Conservation (phyloP, 306 rosid species). For the Castanea sativa region DNA sequence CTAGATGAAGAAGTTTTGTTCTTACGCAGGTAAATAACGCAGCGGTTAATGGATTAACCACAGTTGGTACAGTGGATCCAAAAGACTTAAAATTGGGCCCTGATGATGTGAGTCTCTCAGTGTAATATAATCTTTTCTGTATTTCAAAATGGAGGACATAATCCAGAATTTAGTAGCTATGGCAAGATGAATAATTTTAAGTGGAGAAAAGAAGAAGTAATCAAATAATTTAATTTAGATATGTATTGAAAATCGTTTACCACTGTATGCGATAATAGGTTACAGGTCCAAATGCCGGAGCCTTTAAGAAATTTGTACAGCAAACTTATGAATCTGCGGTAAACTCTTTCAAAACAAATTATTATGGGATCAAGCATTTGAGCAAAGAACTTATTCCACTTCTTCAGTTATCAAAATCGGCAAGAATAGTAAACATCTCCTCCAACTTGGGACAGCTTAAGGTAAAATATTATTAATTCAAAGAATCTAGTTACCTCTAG, state of each 20-base stretch:
- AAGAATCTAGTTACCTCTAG: background rate
- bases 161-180: background rate
- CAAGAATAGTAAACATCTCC: slow-evolving; percentile 1
- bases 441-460: background rate
- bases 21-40: background rate
- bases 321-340: background rate
- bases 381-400: background rate
- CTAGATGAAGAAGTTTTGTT: background rate
- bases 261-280: no score
- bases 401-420: background rate
- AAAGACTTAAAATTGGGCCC: background rate
- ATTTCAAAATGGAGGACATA: background rate
- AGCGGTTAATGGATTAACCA: background rate
- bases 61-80: background rate
- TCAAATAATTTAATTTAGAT: background rate
- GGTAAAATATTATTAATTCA: background rate
- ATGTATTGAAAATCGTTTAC: no score
- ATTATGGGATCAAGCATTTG: background rate
- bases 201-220: no score
- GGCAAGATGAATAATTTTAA: no score
- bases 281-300: no score
- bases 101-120: background rate
- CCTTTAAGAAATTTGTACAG: no score
- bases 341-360: background rate
- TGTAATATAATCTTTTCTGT: background rate